Conservation (phyloP, 2,329 filamentous ascomycete species). For the Leptographium procerum region DNA sequence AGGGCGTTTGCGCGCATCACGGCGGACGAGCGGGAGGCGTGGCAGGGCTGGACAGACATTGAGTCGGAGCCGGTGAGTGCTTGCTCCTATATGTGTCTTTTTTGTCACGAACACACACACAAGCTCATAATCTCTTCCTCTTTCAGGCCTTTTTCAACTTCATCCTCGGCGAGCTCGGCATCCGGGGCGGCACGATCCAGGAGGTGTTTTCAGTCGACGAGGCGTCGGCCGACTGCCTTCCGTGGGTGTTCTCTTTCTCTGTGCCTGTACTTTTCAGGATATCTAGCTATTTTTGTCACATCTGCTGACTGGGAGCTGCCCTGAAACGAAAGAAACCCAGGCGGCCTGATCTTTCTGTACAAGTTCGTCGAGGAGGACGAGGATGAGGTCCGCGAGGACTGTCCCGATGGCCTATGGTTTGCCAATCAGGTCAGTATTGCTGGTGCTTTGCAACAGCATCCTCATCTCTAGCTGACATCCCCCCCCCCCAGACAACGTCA, state of each 20-base stretch:
- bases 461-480: background rate
- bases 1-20: constrained; percentile 33
- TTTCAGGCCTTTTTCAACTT: constrained; percentile 70
- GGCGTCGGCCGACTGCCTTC: constrained; percentile 48
- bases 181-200: constrained; percentile 59
- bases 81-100: background rate
- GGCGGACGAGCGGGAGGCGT: constrained; percentile 43
- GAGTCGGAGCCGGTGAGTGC: constrained; percentile 72
- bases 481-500: constrained; percentile 48
- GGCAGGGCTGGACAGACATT: constrained; percentile 70
- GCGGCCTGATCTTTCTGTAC: constrained; percentile 85
- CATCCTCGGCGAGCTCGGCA: constrained; percentile 70
- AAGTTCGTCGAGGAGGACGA: constrained; percentile 49
- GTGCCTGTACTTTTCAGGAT: background rate
- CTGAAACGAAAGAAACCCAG: constrained; percentile 50
- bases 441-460: background rate
- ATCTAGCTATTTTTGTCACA: too few relatives aligned
- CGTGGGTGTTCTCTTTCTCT: constrained; percentile 31
- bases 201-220: constrained; percentile 68
- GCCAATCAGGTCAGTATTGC: constrained; percentile 62
- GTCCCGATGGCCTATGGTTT: constrained; percentile 25
- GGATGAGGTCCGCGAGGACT: constrained; percentile 40
- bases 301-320: background rate
- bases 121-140: constrained; percentile 4
- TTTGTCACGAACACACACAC: constrained; percentile 11